Evolutionary conservation across 1,139 yeast species (phyloP).

Genomic region (Groenewaldozyma auringiensis): DNA sequence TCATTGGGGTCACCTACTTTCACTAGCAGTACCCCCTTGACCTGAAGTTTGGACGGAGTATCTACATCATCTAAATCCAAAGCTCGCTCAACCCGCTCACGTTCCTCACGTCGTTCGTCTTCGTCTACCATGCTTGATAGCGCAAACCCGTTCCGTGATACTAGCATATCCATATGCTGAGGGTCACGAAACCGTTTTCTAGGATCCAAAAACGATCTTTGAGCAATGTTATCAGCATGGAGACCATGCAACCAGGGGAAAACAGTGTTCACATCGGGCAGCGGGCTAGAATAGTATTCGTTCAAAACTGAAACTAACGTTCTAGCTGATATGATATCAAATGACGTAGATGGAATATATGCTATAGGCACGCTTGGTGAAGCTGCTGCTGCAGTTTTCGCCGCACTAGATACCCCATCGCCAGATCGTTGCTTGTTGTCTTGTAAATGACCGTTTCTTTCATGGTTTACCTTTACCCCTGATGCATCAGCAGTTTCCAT

Average conservation of each 20-base stretch:
- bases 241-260: conserved; percentile 91
- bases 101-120: conserved; percentile 6
- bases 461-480: background rate
- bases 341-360: too few relatives aligned
- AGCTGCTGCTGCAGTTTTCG: background rate
- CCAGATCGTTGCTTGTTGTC: background rate
- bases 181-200: conserved; percentile 18
- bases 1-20: conserved; percentile 36
- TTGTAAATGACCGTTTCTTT: too few relatives aligned
- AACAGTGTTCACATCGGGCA: conserved; percentile 61
- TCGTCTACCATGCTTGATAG: background rate
- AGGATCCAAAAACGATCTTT: conserved; percentile 28
- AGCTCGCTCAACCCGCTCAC: conserved; percentile 3
- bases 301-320: conserved; percentile 26
- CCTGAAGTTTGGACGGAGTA: conserved; percentile 16
- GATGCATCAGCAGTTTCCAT: background rate
- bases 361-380: background rate
- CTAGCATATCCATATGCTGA: conserved; percentile 7
- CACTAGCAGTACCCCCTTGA: conserved; percentile 29
- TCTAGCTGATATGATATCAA: conserved; percentile 20
- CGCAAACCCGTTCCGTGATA: background rate
- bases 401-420: background rate
- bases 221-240: conserved; percentile 28
- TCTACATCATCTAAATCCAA: conserved; percentile 9
- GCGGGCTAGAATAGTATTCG: conserved; percentile 34